Base-by-base conservation (phyloP, 192 early-diverging fungal genomes). In the Powellomyces hirtus region DNA sequence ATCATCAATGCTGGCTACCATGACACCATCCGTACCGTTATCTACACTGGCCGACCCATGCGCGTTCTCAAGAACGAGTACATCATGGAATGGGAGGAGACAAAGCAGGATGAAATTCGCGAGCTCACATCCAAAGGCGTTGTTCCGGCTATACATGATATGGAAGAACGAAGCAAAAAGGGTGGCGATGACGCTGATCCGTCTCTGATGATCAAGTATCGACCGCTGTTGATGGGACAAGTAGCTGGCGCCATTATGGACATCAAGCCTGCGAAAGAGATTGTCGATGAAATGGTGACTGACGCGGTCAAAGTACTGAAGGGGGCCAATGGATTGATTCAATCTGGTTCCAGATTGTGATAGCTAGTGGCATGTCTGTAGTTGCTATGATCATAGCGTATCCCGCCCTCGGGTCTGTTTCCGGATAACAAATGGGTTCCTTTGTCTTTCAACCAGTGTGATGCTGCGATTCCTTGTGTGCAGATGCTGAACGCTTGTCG, bases 191-290 rank as follows among this genome's bases (percentile, higher is more conserved):
- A 69, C 10, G 8, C 31, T 13, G 18, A 14, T 36, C 2, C 37
- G 30, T 44, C 61, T 16, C 14, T 38, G 22, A 38, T 73, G 49
- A 59, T 77, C 58, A 34, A 45, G 10, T 30, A 60, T 10, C 68
- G 69, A 10, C 68, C 69, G 0, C 45, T 71, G 53, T 40, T 79
- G 59, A 79, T 79, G 76, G 77, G 77, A 20, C 78, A 79, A 42
- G 79, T 80, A n/a, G 79, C 79, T 8, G 79, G 64, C 20, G 62
- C 66, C 22, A 70, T 81, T 24, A 18, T 56, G 37, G 71, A 78
- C 18, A 57, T 81, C 20, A 72, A 72, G 52, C 73, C 79, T n/a
- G 79, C 77, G 14, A 77, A 77, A 37, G 79, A 77, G 38, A 81
- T 81, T 46, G 67, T 81, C 10, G 77, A 81, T n/a, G 78, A 81